phyloP scores from a whole-genome alignment of 352 stramenopile genomes.

The Phytophthora multivora region DNA sequence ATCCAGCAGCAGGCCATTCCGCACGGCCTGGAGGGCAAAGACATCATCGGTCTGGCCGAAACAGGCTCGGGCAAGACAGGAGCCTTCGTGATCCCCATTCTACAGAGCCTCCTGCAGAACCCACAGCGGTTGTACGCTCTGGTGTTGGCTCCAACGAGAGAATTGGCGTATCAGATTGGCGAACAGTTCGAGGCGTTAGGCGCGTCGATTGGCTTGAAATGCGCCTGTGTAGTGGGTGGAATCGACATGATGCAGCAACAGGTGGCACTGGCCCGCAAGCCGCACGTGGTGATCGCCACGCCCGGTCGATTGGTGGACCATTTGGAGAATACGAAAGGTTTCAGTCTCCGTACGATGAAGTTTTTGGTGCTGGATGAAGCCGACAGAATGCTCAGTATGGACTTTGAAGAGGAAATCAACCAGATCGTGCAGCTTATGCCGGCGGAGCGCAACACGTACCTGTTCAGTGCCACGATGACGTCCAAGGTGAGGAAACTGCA shows the following conservation, averaged over 20 bases:
- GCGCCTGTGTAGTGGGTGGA: conserved; percentile 92
- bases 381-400: conserved; percentile 96
- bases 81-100: conserved; percentile 94
- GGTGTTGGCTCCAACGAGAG: conserved; percentile 93
- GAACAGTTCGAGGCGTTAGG: conserved; percentile 94
- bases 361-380: conserved; percentile 95
- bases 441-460: conserved; percentile 94
- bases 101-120: conserved; percentile 92
- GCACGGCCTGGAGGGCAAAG: conserved; percentile 90
- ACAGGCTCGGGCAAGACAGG: conserved; percentile 96
- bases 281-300: conserved; percentile 95
- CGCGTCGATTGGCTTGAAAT: conserved; percentile 93
- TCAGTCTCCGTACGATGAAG: conserved; percentile 91
- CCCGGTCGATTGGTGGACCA: conserved; percentile 94
- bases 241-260: conserved; percentile 98
- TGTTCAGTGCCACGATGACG: conserved; percentile 99
- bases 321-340: conserved; percentile 97
- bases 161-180: conserved; percentile 96
- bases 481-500: conserved; percentile 99
- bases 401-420: conserved; percentile 99
- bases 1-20: conserved; percentile 97
- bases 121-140: conserved; percentile 91
- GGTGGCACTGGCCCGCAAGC: conserved; percentile 96
- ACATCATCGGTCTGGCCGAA: conserved; percentile 98
- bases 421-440: conserved; percentile 97